A percentile compares a stretch with the other conserved stretches of the same genome.
Evolutionary conservation across 2,329 filamentous ascomycete genomes (phyloP).

Genomic region (Nigrograna mackinnonii): DNA sequence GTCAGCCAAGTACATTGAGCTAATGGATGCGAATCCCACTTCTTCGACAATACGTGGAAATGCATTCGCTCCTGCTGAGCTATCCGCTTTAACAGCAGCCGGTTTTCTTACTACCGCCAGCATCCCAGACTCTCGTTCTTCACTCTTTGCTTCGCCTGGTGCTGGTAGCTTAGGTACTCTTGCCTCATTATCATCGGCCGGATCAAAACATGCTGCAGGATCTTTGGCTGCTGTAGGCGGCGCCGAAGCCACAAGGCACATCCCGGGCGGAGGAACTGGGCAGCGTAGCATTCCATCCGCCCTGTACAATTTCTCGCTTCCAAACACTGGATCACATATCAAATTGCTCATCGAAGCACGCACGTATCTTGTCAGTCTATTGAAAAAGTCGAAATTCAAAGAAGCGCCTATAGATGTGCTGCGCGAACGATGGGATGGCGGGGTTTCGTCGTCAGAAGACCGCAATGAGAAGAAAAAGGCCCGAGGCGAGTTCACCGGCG

Average conservation of each 20-base stretch:
- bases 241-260: conserved; percentile 64
- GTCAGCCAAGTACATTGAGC: conserved; percentile 53
- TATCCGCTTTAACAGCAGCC: conserved; percentile 63
- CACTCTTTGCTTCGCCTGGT: conserved; percentile 47
- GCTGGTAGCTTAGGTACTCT: conserved; percentile 52
- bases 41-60: conserved; percentile 45
- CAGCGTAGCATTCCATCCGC: conserved; percentile 14
- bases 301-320: conserved; percentile 63
- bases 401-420: conserved; percentile 67
- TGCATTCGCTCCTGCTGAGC: conserved; percentile 51
- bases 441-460: conserved; percentile 53
- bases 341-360: conserved; percentile 67
- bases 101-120: conserved; percentile 67
- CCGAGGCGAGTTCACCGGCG: conserved; percentile 60
- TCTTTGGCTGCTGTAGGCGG: conserved; percentile 72
- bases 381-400: conserved; percentile 62
- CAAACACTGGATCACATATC: conserved; percentile 68
- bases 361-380: conserved; percentile 62
- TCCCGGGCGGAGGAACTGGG: conserved; percentile 60
- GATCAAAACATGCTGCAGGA: conserved; percentile 67
- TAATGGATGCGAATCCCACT: conserved; percentile 57
- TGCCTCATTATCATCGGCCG: conserved; percentile 64
- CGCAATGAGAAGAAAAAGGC: conserved; percentile 53
- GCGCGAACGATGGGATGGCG: conserved; percentile 72
- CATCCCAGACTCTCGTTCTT: conserved; percentile 34